phyloP scores from a whole-genome alignment of 352 stramenopile species.

The Globisporangium nagaii region DNA sequence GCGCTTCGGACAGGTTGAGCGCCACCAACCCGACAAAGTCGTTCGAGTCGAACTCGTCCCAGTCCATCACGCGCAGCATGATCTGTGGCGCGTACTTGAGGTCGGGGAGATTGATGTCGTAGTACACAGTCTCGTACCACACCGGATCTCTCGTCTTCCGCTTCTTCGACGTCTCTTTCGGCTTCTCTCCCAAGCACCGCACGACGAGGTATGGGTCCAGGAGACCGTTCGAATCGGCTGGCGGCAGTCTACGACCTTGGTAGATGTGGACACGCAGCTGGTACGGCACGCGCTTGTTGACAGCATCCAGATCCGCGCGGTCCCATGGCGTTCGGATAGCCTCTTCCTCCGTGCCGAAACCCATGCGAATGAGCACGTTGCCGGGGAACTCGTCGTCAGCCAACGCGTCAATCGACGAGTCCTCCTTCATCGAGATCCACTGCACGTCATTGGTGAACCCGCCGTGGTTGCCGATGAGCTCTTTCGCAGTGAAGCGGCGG shows the following conservation, averaged over 20 bases:
- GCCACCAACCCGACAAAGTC: constrained; percentile 61
- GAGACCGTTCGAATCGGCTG: constrained; percentile 80
- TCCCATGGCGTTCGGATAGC: constrained; percentile 54
- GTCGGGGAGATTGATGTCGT: constrained; percentile 78
- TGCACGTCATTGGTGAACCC: constrained; percentile 51
- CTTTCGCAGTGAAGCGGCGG: constrained; percentile 71
- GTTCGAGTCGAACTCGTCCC: constrained; percentile 68
- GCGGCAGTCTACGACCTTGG: constrained; percentile 69
- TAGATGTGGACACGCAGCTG: constrained; percentile 84
- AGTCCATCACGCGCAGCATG: constrained; percentile 77
- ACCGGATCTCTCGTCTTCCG: constrained; percentile 76
- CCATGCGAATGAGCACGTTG: constrained; percentile 72
- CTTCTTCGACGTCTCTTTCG: constrained; percentile 66
- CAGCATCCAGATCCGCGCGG: constrained; percentile 38
- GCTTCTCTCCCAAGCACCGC: constrained; percentile 75
- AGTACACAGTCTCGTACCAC: constrained; percentile 88
- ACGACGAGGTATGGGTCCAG: constrained; percentile 82
- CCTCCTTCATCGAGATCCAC: constrained; percentile 82
- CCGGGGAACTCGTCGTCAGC: constrained; percentile 77
- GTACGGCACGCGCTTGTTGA: constrained; percentile 79
- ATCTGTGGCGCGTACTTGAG: constrained; percentile 75
- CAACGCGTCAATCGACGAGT: constrained; percentile 73
- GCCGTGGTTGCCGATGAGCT: constrained; percentile 48
- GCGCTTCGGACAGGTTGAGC: constrained; percentile 65
- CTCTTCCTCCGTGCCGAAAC: constrained; percentile 72